Evolutionary conservation across 106 monocot species (phyloP).

Genomic region (Dioscorea zingiberensis): DNA sequence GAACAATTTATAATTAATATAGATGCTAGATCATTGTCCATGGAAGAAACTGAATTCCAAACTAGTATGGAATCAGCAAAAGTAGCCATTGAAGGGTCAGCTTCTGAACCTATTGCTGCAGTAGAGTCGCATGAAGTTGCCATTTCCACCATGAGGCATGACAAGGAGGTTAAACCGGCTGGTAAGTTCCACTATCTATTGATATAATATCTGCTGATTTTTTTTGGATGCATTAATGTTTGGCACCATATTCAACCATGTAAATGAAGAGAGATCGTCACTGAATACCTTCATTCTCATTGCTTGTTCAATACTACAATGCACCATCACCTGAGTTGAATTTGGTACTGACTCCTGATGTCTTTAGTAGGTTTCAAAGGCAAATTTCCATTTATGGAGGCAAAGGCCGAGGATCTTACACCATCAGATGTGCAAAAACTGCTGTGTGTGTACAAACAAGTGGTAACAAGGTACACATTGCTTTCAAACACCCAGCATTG

Average conservation of each 20-base stretch:
- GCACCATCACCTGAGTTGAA: too few species aligned
- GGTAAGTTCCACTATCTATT: too few species aligned
- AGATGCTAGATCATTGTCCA: conserved; percentile 28
- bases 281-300: too few species aligned
- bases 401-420: background rate
- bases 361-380: background rate
- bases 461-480: background rate
- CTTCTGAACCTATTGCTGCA: background rate
- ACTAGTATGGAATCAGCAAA: conserved; percentile 27
- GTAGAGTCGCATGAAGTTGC: background rate
- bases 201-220: too few species aligned
- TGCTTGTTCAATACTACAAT: too few species aligned
- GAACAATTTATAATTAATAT: conserved; percentile 36
- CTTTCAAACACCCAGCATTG: background rate
- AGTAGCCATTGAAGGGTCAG: conserved; percentile 18
- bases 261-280: too few species aligned
- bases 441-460: background rate
- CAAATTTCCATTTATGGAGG: conserved; percentile 6
- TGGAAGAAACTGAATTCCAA: conserved; percentile 37
- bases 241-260: too few species aligned
- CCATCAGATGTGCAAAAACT: background rate
- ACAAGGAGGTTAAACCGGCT: conserved; percentile 9
- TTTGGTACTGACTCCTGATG: too few species aligned
- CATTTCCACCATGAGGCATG: conserved; percentile 3
- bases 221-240: too few species aligned